Evolutionary conservation across 2,329 filamentous ascomycete genomes (phyloP).

Genomic region (Tolypocladium capitatum): DNA sequence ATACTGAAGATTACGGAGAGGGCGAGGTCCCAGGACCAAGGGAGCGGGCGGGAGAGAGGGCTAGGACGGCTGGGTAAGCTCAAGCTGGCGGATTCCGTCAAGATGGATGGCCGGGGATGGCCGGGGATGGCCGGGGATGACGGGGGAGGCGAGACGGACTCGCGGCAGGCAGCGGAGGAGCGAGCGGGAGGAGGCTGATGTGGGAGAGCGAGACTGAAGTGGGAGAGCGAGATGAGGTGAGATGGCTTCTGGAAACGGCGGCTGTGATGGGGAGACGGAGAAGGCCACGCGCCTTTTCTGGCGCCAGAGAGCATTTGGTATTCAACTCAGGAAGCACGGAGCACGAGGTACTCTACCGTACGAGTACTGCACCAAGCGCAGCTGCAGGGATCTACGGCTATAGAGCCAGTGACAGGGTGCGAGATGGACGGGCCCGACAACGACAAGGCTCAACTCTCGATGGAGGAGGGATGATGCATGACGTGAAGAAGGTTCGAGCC

Average conservation of each 20-base stretch:
- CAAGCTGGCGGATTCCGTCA: background rate
- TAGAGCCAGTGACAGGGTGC: background rate
- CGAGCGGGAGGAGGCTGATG: background rate
- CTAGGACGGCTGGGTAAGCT: background rate
- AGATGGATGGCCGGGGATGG: background rate
- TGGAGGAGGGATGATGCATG: background rate
- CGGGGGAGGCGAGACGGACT: slow-evolving; percentile 2
- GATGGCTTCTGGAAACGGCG: background rate
- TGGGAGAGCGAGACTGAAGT: background rate
- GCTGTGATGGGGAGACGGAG: slow-evolving; percentile 1
- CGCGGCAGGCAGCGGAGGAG: background rate
- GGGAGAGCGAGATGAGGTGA: background rate
- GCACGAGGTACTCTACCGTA: background rate
- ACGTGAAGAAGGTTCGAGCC: background rate
- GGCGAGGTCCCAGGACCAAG: background rate
- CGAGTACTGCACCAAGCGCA: background rate
- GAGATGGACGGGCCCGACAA: background rate
- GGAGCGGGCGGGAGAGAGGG: background rate
- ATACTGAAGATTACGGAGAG: background rate
- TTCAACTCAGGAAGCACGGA: background rate
- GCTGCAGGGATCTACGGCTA: background rate
- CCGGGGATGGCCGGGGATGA: background rate
- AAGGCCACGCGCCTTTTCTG: background rate
- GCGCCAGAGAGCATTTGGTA: background rate
- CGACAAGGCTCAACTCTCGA: background rate